These are phyloP conservation scores for Canna indica DNA, from an alignment of 176 grass and related monocot genomes.

Conservation along the genomic window DNA sequence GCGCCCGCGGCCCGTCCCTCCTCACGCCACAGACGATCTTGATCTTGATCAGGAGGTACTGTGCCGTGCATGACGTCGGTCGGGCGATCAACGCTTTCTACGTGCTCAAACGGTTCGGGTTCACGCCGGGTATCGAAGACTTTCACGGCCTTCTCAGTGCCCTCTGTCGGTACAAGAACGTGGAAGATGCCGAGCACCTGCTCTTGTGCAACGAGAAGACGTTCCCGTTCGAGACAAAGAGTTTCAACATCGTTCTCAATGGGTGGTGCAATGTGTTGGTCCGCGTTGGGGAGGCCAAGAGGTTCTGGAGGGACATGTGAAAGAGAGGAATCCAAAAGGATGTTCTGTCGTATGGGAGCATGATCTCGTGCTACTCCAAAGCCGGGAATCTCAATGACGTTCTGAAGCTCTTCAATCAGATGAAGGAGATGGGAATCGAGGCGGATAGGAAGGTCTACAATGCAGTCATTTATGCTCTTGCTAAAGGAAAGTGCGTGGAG, in stretches of 20 bases:
- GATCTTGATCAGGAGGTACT: slow-evolving; percentile 46
- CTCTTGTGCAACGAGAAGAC: slow-evolving; percentile 45
- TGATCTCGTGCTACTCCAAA: slow-evolving; percentile 89
- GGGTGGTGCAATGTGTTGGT: slow-evolving; percentile 62
- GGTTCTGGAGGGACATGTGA: slow-evolving; percentile 68
- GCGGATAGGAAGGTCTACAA: slow-evolving; percentile 72
- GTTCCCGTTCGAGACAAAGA: slow-evolving; percentile 72
- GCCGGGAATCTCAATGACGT: slow-evolving; percentile 56
- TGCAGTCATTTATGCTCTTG: slow-evolving; percentile 50
- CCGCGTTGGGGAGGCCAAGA: slow-evolving; percentile 55
- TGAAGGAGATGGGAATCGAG: slow-evolving; percentile 50
- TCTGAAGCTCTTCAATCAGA: slow-evolving; percentile 63
- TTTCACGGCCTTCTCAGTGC: slow-evolving; percentile 63
- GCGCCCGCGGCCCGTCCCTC: slow-evolving; percentile 11
- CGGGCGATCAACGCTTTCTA: slow-evolving; percentile 56
- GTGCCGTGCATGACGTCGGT: slow-evolving; percentile 48
- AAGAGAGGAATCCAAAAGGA: slow-evolving; percentile 39
- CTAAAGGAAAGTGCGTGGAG: slow-evolving; percentile 52
- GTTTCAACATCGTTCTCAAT: slow-evolving; percentile 81
- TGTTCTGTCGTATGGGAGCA: slow-evolving; percentile 58
- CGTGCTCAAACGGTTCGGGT: slow-evolving; percentile 41
- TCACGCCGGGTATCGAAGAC: slow-evolving; percentile 29
- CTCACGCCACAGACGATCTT: slow-evolving; percentile 40
- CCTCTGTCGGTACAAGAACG: slow-evolving; percentile 74
- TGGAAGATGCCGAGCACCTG: slow-evolving; percentile 67